These are phyloP conservation scores for Chaetomium cochliodes DNA, from an alignment of 495 filamentous ascomycete species.

Conservation along the genomic window DNA sequence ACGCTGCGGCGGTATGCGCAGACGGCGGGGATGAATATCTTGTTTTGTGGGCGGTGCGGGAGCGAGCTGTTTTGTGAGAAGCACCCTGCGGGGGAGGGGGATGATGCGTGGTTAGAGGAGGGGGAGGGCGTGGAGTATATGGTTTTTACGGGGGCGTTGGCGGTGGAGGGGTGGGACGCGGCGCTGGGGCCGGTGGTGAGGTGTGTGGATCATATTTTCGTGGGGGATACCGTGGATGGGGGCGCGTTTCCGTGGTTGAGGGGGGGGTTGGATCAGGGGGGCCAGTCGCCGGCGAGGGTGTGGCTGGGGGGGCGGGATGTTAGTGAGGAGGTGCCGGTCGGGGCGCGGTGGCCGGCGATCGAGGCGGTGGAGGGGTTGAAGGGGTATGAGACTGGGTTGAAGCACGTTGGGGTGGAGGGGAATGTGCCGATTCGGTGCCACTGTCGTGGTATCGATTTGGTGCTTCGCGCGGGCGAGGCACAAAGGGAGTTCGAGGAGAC, in stretches of 20 bases:
- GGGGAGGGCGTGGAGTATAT: constrained; percentile 13
- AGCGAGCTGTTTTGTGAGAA: constrained; percentile 45
- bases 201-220: constrained; percentile 43
- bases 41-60: constrained; percentile 51
- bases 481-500: constrained; percentile 25
- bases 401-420: constrained; percentile 21
- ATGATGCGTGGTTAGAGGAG: background rate
- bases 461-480: constrained; percentile 31
- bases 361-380: background rate
- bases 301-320: constrained; percentile 26
- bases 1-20: constrained; percentile 40
- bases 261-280: constrained; percentile 29
- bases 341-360: background rate
- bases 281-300: constrained; percentile 17
- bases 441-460: constrained; percentile 50
- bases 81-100: background rate
- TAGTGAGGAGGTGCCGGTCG: constrained; percentile 25
- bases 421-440: constrained; percentile 45
- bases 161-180: constrained; percentile 26
- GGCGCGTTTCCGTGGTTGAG: constrained; percentile 44
- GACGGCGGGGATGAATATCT: constrained; percentile 26
- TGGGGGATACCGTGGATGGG: constrained; percentile 47
- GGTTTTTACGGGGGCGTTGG: constrained; percentile 37
- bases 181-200: constrained; percentile 12
- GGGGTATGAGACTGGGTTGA: constrained; percentile 7